Percentiles rank a stretch among this genome's conserved stretches.
Evolutionary conservation across 116 monocot species (phyloP).

Genomic region (Thalassia testudinum): DNA sequence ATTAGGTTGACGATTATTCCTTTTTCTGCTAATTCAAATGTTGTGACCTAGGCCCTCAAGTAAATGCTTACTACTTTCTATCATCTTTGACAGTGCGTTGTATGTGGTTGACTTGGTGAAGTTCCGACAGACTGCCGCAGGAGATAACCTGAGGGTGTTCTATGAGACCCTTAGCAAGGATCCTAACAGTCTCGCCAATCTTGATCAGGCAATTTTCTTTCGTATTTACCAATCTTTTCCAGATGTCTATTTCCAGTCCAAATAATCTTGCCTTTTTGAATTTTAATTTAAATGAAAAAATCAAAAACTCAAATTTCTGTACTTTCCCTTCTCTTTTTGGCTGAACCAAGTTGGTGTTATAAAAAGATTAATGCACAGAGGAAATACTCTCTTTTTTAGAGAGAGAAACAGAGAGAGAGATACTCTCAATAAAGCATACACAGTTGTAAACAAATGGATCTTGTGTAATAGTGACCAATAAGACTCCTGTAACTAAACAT

Average conservation of each 20-base stretch:
- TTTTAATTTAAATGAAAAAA: no score
- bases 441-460: no score
- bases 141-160: conserved; percentile 70
- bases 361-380: no score
- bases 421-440: no score
- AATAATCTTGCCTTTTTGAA: no score
- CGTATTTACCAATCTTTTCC: background rate
- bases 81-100: conserved; percentile 48
- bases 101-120: conserved; percentile 97
- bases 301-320: no score
- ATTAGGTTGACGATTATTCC: conserved; percentile 40
- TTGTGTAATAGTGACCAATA: no score
- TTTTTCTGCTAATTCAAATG: background rate
- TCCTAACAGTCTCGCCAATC: conserved; percentile 96
- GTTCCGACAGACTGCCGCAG: conserved; percentile 92
- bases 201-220: conserved; percentile 63
- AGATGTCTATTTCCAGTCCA: background rate
- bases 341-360: no score
- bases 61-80: background rate
- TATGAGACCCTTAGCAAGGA: conserved; percentile 98
- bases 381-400: no score
- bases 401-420: no score
- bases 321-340: no score
- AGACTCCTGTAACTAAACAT: no score
- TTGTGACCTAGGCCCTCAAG: background rate